These are phyloP conservation scores for Globisporangium nunn DNA, from an alignment of 352 stramenopile genomes.

Conservation along the genomic window DNA sequence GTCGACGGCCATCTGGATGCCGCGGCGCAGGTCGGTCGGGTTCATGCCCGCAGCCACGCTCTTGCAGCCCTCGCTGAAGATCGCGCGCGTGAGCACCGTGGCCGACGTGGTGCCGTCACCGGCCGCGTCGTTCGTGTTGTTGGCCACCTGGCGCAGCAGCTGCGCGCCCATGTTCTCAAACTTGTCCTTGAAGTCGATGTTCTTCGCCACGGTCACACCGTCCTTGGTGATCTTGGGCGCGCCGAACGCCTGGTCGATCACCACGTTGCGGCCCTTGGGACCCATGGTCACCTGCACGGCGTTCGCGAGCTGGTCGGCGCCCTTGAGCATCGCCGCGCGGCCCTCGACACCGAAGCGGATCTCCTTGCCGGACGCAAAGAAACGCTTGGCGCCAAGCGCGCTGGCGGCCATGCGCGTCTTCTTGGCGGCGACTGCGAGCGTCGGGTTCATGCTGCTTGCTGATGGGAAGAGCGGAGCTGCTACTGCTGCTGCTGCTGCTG, in stretches of 20 bases:
- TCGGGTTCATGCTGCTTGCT: slow-evolving; percentile 53
- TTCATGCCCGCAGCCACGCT: slow-evolving; percentile 99
- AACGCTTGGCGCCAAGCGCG: slow-evolving; percentile 39
- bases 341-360: slow-evolving; percentile 99
- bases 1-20: slow-evolving; percentile 97
- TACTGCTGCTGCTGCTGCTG: background rate
- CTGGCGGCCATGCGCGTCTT: slow-evolving; percentile 37
- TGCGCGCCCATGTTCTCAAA: slow-evolving; percentile 77
- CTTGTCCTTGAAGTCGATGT: slow-evolving; percentile 75
- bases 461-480: background rate
- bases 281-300: slow-evolving; percentile 99
- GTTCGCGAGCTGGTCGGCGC: slow-evolving; percentile 98
- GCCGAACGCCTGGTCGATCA: slow-evolving; percentile 96
- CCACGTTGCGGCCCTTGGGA: slow-evolving; percentile 99
- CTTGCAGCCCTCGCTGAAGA: slow-evolving; percentile 99
- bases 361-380: slow-evolving; percentile 93
- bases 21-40: slow-evolving; percentile 97
- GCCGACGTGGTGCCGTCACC: slow-evolving; percentile 99
- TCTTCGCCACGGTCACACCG: slow-evolving; percentile 65
- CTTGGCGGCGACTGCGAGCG: slow-evolving; percentile 56
- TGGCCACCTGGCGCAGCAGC: slow-evolving; percentile 82
- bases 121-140: slow-evolving; percentile 99
- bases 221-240: slow-evolving; percentile 81
- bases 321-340: slow-evolving; percentile 96
- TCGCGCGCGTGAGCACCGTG: slow-evolving; percentile 97